Evolutionary conservation across 192 early-diverging fungal species (phyloP), one percentile per base, ranked within the genome.

Genomic region (Coemansia sp.): DNA sequence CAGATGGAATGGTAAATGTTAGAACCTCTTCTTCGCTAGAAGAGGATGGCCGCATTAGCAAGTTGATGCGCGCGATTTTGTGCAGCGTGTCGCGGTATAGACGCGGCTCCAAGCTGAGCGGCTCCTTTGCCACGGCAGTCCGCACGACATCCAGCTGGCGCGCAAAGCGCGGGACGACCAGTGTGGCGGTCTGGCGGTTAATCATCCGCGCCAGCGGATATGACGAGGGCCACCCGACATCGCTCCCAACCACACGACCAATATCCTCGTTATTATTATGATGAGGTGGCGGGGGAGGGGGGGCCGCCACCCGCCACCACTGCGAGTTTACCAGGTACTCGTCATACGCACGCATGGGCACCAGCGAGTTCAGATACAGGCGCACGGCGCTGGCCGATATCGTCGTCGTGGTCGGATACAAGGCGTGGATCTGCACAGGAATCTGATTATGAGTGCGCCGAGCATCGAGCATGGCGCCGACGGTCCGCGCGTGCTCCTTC

Each of bases 311-410:
- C 0, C 80, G 68, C 80, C 80, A 83, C 80, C 80, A 83, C 65
- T 83, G 80, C 45, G 80, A 66, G 54, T 85, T 81, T 36, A 76
- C 68, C 57, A 85, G 41, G 57, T 85, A 73, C 59, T 81, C 79
- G 59, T 85, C 84, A 53, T 79, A 82, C 2, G 51, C 65, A 11
- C 84, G 79, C 72, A 70, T 79, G 3, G 78, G 79, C 25, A 85
- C 67, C 22, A 85, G 63, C 32, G 84, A 74, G 38, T 85, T 85
- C 12, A 85, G 76, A 35, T 76, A 85, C 53, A 85, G 43, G 0
- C 84, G 84, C 56, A 85, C 75, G 2, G 79, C 79, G 51, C 84
- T 80, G 38, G 79, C 75, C 27, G 84, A 85, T 51, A 85, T 29
- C 40, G 84, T 85, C 0, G 75, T 82, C 22, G 79, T 74, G 1